Conservation (phyloP, 2,329 filamentous ascomycete genomes). For the Nectriaceae sp. region DNA sequence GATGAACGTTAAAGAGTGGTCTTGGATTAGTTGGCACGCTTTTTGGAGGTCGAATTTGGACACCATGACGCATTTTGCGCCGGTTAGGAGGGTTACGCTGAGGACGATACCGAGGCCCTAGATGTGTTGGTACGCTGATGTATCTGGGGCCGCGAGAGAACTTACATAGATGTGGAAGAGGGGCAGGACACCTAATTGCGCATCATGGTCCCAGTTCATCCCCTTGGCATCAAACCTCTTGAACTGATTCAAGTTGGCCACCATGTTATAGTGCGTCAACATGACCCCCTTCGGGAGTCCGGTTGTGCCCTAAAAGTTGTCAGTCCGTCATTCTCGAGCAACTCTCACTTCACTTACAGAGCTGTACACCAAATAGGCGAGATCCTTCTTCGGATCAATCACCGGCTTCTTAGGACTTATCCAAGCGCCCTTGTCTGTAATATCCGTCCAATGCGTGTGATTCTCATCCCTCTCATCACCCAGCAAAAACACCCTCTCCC, state of each 20-base stretch:
- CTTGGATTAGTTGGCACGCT: slow-evolving; percentile 76
- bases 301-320: slow-evolving; percentile 69
- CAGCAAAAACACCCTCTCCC: slow-evolving; percentile 73
- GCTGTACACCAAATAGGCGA: slow-evolving; percentile 85
- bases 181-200: slow-evolving; percentile 76
- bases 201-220: slow-evolving; percentile 65
- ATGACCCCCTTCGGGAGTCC: slow-evolving; percentile 90
- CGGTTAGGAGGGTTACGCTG: slow-evolving; percentile 46
- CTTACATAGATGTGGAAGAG: slow-evolving; percentile 90
- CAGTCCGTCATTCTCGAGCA: too few species aligned
- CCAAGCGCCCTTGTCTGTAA: slow-evolving; percentile 59
- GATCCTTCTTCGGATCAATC: slow-evolving; percentile 68
- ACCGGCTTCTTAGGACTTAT: slow-evolving; percentile 56
- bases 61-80: slow-evolving; percentile 73
- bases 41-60: slow-evolving; percentile 77
- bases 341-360: slow-evolving; percentile 43
- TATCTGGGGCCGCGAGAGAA: neutral
- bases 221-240: slow-evolving; percentile 54
- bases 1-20: slow-evolving; percentile 72
- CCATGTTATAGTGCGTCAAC: slow-evolving; percentile 80
- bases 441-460: slow-evolving; percentile 68
- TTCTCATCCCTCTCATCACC: slow-evolving; percentile 66
- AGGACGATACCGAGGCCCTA: slow-evolving; percentile 37
- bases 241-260: slow-evolving; percentile 69
- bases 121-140: neutral